Percentiles rank a stretch among this genome's conserved stretches.
These are phyloP conservation scores for Cicer judaicum DNA, from an alignment of 306 rosid species.

Conservation along the genomic window DNA sequence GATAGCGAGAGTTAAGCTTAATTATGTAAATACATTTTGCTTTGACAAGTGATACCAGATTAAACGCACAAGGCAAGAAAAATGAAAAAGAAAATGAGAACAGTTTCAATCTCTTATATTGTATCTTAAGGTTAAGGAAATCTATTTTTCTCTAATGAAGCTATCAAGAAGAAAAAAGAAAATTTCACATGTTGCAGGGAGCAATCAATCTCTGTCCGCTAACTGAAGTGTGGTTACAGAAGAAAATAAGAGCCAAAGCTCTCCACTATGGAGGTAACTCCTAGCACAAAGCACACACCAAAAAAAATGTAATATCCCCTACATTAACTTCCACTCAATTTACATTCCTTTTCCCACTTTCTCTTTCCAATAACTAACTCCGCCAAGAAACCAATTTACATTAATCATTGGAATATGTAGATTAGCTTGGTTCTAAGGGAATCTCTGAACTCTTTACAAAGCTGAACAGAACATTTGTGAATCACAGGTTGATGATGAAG, in stretches of 20 bases:
- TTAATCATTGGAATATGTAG: constrained; percentile 30
- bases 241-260: constrained; percentile 17
- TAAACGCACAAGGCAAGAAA: neutral
- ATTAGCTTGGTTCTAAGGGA: constrained; percentile 25
- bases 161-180: constrained; percentile 19
- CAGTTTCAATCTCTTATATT: neutral
- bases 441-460: constrained; percentile 20
- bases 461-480: constrained; percentile 15
- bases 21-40: neutral
- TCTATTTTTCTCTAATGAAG: constrained; percentile 15
- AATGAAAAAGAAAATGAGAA: constrained; percentile 15
- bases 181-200: constrained; percentile 27
- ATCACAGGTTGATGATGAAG: constrained; percentile 27
- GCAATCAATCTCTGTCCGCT: neutral
- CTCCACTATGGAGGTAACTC: constrained; percentile 9
- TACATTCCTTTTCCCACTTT: neutral
- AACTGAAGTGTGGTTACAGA: constrained; percentile 1
- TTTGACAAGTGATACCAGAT: constrained; percentile 6
- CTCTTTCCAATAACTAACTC: neutral
- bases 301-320: neutral
- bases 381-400: neutral
- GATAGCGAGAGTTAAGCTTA: constrained; percentile 5
- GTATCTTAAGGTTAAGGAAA: constrained; percentile 24
- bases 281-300: neutral
- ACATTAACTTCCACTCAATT: neutral